Conservation (phyloP, 176 grass and related monocot genomes). For the Echinochloa phyllopogon region DNA sequence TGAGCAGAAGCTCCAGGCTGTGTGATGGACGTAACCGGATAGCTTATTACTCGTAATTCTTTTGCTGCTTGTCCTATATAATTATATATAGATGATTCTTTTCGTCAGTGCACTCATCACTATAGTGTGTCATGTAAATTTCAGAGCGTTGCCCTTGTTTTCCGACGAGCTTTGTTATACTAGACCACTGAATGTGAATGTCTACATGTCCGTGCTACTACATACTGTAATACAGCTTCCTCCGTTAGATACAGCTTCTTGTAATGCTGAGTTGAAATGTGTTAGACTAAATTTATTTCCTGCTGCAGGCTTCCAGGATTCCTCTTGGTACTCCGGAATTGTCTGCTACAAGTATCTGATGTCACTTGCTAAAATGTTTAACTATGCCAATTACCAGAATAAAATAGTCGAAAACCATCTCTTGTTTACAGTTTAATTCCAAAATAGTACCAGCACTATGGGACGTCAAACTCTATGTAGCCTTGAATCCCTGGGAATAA, state of each 20-base stretch:
- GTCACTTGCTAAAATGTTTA: not conserved
- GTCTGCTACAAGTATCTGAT: not conserved
- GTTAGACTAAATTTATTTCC: not conserved
- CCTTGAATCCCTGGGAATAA: not conserved
- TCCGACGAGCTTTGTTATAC: constrained; percentile 29
- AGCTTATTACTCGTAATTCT: constrained; percentile 19
- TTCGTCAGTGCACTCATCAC: not conserved
- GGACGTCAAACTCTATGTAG: not conserved
- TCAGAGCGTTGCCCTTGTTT: constrained; percentile 24
- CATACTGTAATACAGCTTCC: not conserved
- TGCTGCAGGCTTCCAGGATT: not conserved
- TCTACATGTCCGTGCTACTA: constrained; percentile 12
- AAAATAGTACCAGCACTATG: not conserved
- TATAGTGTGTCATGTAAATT: constrained; percentile 50
- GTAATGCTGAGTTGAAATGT: not conserved
- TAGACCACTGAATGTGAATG: constrained; percentile 28
- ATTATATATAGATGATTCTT: constrained; percentile 49
- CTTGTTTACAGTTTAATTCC: constrained; percentile 3
- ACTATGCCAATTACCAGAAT: not conserved
- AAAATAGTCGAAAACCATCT: not conserved
- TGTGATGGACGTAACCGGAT: constrained; percentile 41
- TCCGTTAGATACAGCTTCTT: not conserved
- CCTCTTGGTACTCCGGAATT: not conserved
- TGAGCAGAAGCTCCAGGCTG: constrained; percentile 69
- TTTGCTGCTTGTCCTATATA: constrained; percentile 46